Evolutionary conservation across 768 basidiomycete species (phyloP).

Genomic region (Baorangia bicolor): DNA sequence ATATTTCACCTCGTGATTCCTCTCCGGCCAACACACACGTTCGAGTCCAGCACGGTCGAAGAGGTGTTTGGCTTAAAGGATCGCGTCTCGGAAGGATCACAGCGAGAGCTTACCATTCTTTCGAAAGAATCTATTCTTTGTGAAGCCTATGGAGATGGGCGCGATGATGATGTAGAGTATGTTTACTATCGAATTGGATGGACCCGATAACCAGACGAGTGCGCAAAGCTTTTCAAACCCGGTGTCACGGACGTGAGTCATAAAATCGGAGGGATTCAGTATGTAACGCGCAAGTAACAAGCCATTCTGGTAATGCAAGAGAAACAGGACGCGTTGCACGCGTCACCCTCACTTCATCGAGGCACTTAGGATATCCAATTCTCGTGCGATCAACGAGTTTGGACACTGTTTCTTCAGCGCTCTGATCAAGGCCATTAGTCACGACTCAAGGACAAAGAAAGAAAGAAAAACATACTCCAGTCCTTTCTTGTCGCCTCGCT

Average conservation of each 20-base stretch:
- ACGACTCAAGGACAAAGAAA: not conserved
- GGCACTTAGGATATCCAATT: slow-evolving; percentile 63
- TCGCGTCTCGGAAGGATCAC: not conserved
- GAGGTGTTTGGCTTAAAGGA: slow-evolving; percentile 42
- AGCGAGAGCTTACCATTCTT: slow-evolving; percentile 45
- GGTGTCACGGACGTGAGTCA: not conserved
- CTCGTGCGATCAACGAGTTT: slow-evolving; percentile 76
- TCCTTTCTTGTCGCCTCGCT: slow-evolving; percentile 78
- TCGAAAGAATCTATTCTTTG: slow-evolving; percentile 56
- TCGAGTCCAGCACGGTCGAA: slow-evolving; percentile 61
- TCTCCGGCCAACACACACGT: slow-evolving; percentile 59
- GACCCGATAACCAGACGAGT: slow-evolving; percentile 26
- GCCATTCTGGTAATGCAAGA: too few species aligned
- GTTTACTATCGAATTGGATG: slow-evolving; percentile 73
- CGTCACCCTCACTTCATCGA: slow-evolving; percentile 59
- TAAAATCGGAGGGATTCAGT: not conserved
- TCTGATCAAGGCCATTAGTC: slow-evolving; percentile 38
- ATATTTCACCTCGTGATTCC: slow-evolving; percentile 79
- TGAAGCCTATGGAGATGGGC: slow-evolving; percentile 37
- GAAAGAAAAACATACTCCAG: slow-evolving; percentile 66
- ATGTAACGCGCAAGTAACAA: not conserved
- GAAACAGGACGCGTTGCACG: not conserved
- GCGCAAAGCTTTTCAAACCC: not conserved
- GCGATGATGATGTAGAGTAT: slow-evolving; percentile 61
- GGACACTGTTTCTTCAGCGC: slow-evolving; percentile 73